Conservation (phyloP, 2,329 filamentous ascomycete species). For the Colletotrichum truncatum region DNA sequence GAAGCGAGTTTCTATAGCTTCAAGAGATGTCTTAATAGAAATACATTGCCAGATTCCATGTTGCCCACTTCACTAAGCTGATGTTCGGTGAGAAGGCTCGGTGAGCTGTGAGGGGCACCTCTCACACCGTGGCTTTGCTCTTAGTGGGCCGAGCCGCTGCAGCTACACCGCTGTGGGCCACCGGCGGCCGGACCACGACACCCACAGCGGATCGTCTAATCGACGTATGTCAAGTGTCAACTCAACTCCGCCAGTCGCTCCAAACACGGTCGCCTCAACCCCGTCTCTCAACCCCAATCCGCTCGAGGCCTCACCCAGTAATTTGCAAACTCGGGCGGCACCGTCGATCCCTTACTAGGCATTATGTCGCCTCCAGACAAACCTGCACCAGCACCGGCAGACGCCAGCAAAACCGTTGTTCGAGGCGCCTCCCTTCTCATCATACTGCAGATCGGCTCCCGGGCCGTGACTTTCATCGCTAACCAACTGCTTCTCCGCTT, state of each 20-base stretch:
- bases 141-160: slow-evolving; percentile 11
- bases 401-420: slow-evolving; percentile 49
- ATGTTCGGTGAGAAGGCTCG: background rate
- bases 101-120: background rate
- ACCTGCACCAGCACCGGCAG: background rate
- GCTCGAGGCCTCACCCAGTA: background rate
- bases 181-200: slow-evolving; percentile 2
- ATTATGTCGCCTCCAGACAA: slow-evolving; percentile 8
- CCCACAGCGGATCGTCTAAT: background rate
- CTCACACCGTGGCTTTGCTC: background rate
- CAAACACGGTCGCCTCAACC: slow-evolving; percentile 15
- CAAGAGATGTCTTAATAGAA: too few relatives aligned
- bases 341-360: background rate
- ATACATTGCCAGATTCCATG: too few relatives aligned
- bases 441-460: slow-evolving; percentile 85
- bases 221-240: background rate
- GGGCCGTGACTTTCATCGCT: slow-evolving; percentile 86
- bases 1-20: too few relatives aligned
- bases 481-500: slow-evolving; percentile 93
- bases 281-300: background rate
- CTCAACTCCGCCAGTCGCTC: background rate
- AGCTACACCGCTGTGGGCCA: slow-evolving; percentile 1
- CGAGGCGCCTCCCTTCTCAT: slow-evolving; percentile 88
- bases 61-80: too few relatives aligned
- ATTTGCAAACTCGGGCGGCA: background rate